These are phyloP conservation scores for Dactylellina drechsleri DNA, from an alignment of 2,329 filamentous ascomycete genomes.

Conservation along the genomic window DNA sequence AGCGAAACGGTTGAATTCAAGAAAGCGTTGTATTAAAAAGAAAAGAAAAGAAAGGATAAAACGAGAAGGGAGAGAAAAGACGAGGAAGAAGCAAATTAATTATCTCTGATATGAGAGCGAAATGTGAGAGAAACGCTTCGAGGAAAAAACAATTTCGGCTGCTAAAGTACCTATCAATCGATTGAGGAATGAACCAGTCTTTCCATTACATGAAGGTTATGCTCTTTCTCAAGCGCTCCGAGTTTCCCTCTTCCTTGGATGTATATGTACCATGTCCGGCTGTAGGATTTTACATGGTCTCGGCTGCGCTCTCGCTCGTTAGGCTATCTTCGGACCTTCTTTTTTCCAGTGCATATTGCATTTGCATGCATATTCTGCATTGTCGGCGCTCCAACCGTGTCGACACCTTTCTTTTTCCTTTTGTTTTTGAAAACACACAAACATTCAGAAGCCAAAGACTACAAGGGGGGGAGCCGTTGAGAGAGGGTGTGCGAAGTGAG, in stretches of 20 bases:
- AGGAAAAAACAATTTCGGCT: conserved; percentile 15
- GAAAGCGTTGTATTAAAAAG: conserved; percentile 29
- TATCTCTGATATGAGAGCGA: background rate
- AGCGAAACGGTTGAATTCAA: conserved; percentile 30
- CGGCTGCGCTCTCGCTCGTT: conserved; percentile 54
- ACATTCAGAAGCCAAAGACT: conserved; percentile 12
- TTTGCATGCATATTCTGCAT: conserved; percentile 45
- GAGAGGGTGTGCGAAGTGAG: conserved; percentile 13
- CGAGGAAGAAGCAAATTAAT: conserved; percentile 1
- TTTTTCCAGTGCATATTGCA: conserved; percentile 53
- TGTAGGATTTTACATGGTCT: conserved; percentile 44
- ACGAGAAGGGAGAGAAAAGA: conserved; percentile 12
- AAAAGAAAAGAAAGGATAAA: conserved; percentile 13
- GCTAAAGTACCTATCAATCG: conserved; percentile 14
- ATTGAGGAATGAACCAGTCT: conserved; percentile 21
- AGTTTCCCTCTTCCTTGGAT: conserved; percentile 44
- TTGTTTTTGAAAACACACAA: conserved; percentile 36
- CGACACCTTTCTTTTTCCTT: too few relatives aligned
- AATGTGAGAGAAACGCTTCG: conserved; percentile 23
- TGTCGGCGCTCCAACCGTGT: conserved; percentile 41
- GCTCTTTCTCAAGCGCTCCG: conserved; percentile 12
- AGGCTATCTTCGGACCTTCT: conserved; percentile 54
- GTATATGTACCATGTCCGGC: conserved; percentile 35
- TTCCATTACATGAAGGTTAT: background rate
- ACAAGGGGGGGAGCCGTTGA: too few relatives aligned